Base-by-base conservation (phyloP, 202 grass and related monocot genomes). In the Saccharum hybrid region DNA sequence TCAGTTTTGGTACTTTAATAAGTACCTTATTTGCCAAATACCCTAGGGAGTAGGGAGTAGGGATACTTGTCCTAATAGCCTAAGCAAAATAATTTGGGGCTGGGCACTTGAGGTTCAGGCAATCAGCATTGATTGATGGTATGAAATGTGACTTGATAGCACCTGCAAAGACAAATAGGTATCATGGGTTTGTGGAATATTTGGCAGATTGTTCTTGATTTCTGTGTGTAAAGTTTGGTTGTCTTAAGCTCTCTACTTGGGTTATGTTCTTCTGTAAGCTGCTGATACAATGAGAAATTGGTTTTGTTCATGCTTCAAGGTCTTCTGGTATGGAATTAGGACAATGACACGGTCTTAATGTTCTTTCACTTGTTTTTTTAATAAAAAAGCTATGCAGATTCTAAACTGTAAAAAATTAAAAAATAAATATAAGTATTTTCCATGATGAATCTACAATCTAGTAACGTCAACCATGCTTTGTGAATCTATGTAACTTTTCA, bases 1-100 rank as follows among this genome's bases (percentile, higher is more conserved):
- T 66, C 62, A 40, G 8, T 66, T 65, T 40, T 68, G 10, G 28
- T 71, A 52, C 71, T 73, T 8, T 13, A 33, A 31, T 8, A 52
- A 75, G 18, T 22, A 59, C 38, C 23, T 13, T 76, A 30, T 12
- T 66, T 4, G 16, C 15, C 63, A 69, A 28, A 28, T 8, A 84
- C 42, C 38, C 36, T 21, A 31, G 15, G 46, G 10, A 63, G 9
- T 10, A 59, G 15, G 46, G 10, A 63, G 9, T 10, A 22, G 56
- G 52, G 60, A 42, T 48, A 67, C 37, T 83, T 83, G 43, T 56
- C 16, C 10, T 75, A 56, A 54, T 73, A 56, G 62, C 45, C 26
- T 75, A 46, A 66, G 51, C 59, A 39, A 26, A 82, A 21, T 15
- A 66, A 68, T 43, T 15, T 60, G 54, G 37, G 19, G 4, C 16